These are phyloP conservation scores for Ceraceosorus guamensis DNA, from an alignment of 1,284 basidiomycete species.

Conservation along the genomic window DNA sequence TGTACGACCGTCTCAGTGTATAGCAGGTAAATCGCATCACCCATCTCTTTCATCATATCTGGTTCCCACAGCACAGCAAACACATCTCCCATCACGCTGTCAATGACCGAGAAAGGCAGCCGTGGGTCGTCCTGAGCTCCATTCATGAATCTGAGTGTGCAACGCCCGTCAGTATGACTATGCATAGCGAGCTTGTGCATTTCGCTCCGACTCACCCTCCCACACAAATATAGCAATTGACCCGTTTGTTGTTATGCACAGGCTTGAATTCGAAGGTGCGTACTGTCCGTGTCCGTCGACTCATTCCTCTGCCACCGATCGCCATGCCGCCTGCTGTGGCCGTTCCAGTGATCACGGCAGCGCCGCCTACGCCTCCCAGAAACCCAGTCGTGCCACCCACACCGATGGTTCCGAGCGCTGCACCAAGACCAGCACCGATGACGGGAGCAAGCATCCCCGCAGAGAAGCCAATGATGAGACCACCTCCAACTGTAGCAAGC, in stretches of 20 bases:
- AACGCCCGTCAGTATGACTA: not conserved
- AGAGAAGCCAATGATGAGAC: constrained; percentile 45
- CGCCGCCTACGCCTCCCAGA: constrained; percentile 45
- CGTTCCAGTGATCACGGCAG: constrained; percentile 45
- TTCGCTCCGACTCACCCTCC: constrained; percentile 18
- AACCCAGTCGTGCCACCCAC: constrained; percentile 43
- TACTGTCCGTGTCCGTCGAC: constrained; percentile 38
- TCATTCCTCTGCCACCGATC: constrained; percentile 45
- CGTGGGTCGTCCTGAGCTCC: constrained; percentile 42
- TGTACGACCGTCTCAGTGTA: constrained; percentile 48
- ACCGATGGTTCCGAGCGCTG: constrained; percentile 43
- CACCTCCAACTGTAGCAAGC: constrained; percentile 45
- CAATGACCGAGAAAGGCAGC: constrained; percentile 46
- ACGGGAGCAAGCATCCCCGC: constrained; percentile 44
- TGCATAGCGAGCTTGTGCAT: not conserved
- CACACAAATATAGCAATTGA: constrained; percentile 44
- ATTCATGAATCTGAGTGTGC: constrained; percentile 33
- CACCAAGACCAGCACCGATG: constrained; percentile 46
- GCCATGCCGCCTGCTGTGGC: constrained; percentile 42
- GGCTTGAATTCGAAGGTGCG: constrained; percentile 47
- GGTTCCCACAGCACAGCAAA: constrained; percentile 48
- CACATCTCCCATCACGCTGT: constrained; percentile 46
- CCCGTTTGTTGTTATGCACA: constrained; percentile 48
- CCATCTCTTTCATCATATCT: constrained; percentile 49
- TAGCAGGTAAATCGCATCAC: constrained; percentile 44